phyloP scores from a whole-genome alignment of 805 yeast species.

The Priceomyces carsonii region DNA sequence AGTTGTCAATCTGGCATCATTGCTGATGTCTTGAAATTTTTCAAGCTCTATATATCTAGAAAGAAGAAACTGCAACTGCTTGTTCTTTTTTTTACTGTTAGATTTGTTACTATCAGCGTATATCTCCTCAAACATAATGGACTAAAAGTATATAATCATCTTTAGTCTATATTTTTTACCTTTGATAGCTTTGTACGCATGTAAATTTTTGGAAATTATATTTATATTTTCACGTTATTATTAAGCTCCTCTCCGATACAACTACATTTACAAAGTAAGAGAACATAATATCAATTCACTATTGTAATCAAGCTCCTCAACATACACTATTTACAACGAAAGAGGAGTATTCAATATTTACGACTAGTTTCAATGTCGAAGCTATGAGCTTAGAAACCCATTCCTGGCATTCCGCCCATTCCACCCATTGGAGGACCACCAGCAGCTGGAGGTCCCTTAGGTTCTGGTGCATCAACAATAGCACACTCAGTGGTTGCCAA shows the following conservation, averaged over 20 bases:
- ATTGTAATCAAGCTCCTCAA: conserved; percentile 3
- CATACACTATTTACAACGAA: conserved; percentile 6
- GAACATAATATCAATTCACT: no score
- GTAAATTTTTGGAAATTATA: no score
- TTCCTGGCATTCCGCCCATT: conserved; percentile 40
- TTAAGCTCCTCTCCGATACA: no score
- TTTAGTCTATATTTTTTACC: not conserved
- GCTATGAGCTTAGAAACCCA: conserved; percentile 24
- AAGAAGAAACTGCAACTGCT: conserved; percentile 11
- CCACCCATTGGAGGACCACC: conserved; percentile 38
- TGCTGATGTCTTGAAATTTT: conserved; percentile 13
- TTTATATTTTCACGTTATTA: not conserved
- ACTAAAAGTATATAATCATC: not conserved
- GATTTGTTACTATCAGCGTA: conserved; percentile 11
- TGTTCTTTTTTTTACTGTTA: conserved; percentile 10
- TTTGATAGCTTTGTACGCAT: not conserved
- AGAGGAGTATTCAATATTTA: conserved; percentile 1
- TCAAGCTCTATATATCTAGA: conserved; percentile 19
- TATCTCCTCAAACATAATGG: conserved; percentile 12
- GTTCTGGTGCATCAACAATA: conserved; percentile 92
- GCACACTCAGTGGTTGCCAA: conserved; percentile 99
- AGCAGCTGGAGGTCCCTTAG: conserved; percentile 58
- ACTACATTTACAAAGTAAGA: no score
- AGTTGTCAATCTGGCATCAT: conserved; percentile 4
- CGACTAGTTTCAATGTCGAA: not conserved